A percentile compares a stretch with the other conserved stretches of the same genome.
Conservation (phyloP, 225 moss, liverwort and hornwort genomes). For the Rhytidiadelphus loreus region DNA sequence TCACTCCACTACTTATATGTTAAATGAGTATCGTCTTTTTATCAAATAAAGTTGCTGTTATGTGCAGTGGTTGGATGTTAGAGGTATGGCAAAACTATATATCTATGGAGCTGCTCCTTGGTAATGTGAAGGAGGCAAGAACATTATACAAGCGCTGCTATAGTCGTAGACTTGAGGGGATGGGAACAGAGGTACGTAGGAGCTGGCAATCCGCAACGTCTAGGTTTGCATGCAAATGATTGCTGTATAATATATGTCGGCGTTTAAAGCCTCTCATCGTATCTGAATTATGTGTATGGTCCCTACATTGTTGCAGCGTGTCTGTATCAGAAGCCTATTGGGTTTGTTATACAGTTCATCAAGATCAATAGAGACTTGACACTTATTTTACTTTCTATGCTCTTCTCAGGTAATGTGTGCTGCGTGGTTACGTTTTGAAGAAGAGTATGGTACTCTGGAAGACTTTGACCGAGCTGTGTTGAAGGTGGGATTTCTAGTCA, state of each 20-base stretch:
- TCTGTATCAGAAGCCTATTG: not conserved
- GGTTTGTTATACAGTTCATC: not conserved
- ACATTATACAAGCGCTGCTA: conserved; percentile 79
- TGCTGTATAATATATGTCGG: not conserved
- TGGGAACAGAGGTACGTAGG: conserved; percentile 73
- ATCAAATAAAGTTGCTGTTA: not conserved
- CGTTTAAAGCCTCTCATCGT: not conserved
- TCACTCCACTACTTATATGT: not conserved
- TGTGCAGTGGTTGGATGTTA: conserved; percentile 69
- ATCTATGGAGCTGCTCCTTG: conserved; percentile 69
- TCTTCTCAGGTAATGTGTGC: conserved; percentile 68
- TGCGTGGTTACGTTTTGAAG: conserved; percentile 91
- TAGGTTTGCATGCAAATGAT: not conserved
- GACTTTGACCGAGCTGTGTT: conserved; percentile 84
- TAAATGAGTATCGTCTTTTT: not conserved
- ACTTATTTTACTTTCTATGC: not conserved
- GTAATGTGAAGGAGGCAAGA: conserved; percentile 79
- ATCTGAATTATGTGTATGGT: not conserved
- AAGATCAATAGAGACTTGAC: not conserved
- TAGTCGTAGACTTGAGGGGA: conserved; percentile 78
- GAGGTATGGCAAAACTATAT: conserved; percentile 92
- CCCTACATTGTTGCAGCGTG: not conserved
- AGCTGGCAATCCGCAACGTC: not conserved
- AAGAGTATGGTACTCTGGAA: conserved; percentile 86
- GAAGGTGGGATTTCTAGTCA: conserved; percentile 42